Evolutionary conservation across 164 flowering plant genomes (phyloP).

Genomic region (Pachysandra terminalis): DNA sequence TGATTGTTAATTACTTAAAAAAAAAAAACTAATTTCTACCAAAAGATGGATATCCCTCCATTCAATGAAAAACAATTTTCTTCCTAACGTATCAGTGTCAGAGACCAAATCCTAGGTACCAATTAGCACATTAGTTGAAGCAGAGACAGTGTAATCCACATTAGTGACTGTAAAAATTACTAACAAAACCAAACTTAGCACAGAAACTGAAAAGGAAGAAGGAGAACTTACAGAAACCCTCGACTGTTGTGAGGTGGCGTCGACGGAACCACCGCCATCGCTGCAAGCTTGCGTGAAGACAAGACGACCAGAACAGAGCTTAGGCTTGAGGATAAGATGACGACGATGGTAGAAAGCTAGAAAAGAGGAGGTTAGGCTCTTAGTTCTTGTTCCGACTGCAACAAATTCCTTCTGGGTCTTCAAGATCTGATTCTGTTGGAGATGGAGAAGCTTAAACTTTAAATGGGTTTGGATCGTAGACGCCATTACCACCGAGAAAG

Average conservation of each 20-base stretch:
- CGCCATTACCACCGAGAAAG: too few species aligned
- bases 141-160: neutral
- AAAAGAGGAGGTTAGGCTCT: neutral
- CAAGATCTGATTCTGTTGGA: constrained; percentile 1
- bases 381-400: constrained; percentile 6
- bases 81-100: too few species aligned
- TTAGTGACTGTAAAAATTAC: neutral
- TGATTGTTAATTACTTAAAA: too few species aligned
- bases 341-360: neutral
- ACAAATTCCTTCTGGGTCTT: constrained; percentile 10
- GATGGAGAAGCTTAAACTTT: constrained; percentile 15
- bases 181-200: neutral
- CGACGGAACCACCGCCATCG: constrained; percentile 28
- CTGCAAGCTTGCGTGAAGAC: constrained; percentile 22
- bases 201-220: neutral
- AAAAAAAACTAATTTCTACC: too few species aligned
- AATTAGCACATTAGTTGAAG: neutral
- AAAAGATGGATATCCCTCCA: too few species aligned
- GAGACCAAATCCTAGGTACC: neutral
- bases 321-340: constrained; percentile 10
- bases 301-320: constrained; percentile 8
- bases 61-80: too few species aligned
- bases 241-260: constrained; percentile 27
- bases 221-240: constrained; percentile 30
- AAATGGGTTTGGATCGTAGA: constrained; percentile 21